Evolutionary conservation across 495 filamentous ascomycete genomes (phyloP), one percentile per base, ranked within the genome.

Genomic region (Neurospora tetrasperma): DNA sequence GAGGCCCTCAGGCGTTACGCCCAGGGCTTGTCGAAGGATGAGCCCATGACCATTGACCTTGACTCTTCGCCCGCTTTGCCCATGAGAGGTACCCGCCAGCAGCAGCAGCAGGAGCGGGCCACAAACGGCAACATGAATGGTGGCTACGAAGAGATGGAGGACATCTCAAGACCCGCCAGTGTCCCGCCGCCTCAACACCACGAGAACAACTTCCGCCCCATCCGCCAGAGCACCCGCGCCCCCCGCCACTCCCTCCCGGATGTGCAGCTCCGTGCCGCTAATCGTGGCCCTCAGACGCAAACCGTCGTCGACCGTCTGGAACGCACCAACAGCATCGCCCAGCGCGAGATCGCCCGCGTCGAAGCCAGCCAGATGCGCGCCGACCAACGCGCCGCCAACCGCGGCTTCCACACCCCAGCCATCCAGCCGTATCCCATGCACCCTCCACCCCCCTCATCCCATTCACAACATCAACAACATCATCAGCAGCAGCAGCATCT

Each of bases 1-100:
- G 79, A 86, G 59, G 86, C 84, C 0, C 85, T 85, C 73, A 75
- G 79, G 10, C 82, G 83, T 62, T 84, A 82, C 31, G 70, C 66
- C 8, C 73, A 76, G 7, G 79, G 78, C 54, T 79, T 80, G 20
- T 46, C 74, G 16, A 74, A 75, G 72, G 70, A 44, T 7, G 69
- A 74, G 12, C 40, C 72, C 27, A 31, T 42, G 27, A 54, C 35
- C 16, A 38, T 66, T 62, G 69, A 59, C 69, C 71, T 70, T 7
- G 7, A 41, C 27, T 69, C 73, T 5, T 71, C 75, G 18, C 20
- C 62, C 40, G 70, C 73, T 35, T 27, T 78, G 41, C 78, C 76
- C 68, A 76, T 76, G 75, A 76, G 74, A 62, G 59, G 72, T n/a
- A 69, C 70, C 39, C 69, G 44, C 23, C 41, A 68, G 1, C 69